Evolutionary conservation across 106 monocot genomes (phyloP).

Genomic region (Vanilla planifolia): DNA sequence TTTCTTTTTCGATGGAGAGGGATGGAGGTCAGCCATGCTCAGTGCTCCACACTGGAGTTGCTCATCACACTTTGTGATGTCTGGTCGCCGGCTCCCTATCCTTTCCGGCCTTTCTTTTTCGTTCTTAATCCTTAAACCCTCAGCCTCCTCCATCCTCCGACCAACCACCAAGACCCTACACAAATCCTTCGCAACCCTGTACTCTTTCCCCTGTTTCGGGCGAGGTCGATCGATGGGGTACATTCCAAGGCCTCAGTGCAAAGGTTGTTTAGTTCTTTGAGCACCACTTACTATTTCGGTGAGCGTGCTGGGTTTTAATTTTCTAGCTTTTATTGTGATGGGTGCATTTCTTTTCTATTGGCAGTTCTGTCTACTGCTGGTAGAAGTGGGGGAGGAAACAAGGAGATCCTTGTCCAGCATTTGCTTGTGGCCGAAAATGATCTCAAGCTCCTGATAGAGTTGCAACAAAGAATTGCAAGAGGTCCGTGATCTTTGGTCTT

Average conservation of each 20-base stretch:
- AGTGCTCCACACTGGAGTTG: slow-evolving; percentile 6
- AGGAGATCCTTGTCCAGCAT: slow-evolving; percentile 89
- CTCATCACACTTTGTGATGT: background rate
- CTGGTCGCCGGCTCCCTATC: slow-evolving; percentile 9
- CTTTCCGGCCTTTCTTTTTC: slow-evolving; percentile 10
- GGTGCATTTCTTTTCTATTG: background rate
- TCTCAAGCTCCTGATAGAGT: slow-evolving; percentile 61
- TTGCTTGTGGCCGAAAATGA: slow-evolving; percentile 76
- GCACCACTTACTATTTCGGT: background rate
- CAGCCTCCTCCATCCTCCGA: background rate
- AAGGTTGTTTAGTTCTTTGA: slow-evolving; percentile 21
- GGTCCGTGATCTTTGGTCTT: slow-evolving; percentile 25
- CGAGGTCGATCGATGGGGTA: slow-evolving; percentile 21
- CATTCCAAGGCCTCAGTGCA: slow-evolving; percentile 20
- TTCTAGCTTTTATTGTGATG: background rate
- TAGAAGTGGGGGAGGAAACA: slow-evolving; percentile 29
- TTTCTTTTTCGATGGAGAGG: background rate
- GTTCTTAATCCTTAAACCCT: slow-evolving; percentile 4
- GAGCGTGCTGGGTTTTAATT: background rate
- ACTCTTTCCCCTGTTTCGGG: slow-evolving; percentile 5
- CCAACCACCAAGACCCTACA: background rate
- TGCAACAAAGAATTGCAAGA: slow-evolving; percentile 56
- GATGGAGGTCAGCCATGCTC: slow-evolving; percentile 4
- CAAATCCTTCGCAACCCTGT: background rate
- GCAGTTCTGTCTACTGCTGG: slow-evolving; percentile 52